Evolutionary conservation across 345 rosid genomes (phyloP).

Genomic region (Rhodamnia rubescens): DNA sequence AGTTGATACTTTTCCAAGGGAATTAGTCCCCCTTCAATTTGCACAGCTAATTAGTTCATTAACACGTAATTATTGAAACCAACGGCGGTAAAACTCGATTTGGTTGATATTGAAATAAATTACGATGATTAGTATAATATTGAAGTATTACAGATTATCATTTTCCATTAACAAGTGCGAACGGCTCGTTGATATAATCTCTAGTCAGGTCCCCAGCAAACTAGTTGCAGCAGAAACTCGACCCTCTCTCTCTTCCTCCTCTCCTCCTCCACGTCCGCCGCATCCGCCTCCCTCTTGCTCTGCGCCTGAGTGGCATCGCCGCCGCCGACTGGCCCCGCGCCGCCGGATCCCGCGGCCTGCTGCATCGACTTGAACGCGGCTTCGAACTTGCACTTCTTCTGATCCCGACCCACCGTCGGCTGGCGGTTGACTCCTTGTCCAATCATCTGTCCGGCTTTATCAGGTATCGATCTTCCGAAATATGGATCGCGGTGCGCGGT

Average conservation of each 20-base stretch:
- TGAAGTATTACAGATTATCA: background rate
- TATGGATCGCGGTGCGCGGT: background rate
- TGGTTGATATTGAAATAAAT: background rate
- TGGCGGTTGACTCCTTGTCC: background rate
- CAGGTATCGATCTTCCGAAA: background rate
- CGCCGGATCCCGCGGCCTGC: background rate
- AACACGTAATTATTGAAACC: background rate
- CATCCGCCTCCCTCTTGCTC: background rate
- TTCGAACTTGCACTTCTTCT: constrained; percentile 6
- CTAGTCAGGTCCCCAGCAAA: constrained; percentile 25
- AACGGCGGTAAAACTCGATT: background rate
- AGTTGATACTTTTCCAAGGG: no score
- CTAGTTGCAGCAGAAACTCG: constrained; percentile 13
- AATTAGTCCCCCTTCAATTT: no score
- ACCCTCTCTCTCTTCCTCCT: constrained; percentile 7
- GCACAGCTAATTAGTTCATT: background rate
- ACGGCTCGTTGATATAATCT: background rate
- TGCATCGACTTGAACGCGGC: constrained; percentile 3
- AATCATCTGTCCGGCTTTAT: background rate
- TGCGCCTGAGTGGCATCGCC: no score
- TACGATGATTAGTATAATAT: background rate
- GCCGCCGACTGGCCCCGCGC: background rate
- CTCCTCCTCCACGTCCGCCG: background rate
- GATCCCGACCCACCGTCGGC: background rate
- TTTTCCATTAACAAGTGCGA: background rate